Evolutionary conservation across 345 rosid species (phyloP).

Genomic region (Turritis glabra): DNA sequence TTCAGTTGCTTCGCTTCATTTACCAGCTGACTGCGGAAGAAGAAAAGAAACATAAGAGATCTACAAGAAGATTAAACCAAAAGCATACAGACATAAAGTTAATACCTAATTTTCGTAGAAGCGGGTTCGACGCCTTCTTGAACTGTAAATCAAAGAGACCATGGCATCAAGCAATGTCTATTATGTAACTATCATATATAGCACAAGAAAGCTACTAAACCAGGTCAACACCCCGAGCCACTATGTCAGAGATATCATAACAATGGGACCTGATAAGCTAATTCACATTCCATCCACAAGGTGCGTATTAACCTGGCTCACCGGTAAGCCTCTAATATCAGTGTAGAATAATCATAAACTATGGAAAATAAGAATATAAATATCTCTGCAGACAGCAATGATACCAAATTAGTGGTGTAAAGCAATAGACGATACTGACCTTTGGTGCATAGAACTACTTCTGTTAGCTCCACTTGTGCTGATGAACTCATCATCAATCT

Average conservation of each 20-base stretch:
- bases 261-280: neutral
- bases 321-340: neutral
- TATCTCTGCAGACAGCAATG: neutral
- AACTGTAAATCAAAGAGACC: slow-evolving; percentile 48
- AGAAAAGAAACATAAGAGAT: neutral
- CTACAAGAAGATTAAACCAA: neutral
- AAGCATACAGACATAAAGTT: neutral
- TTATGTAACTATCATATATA: slow-evolving; percentile 5
- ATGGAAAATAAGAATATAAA: neutral
- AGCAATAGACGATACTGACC: slow-evolving; percentile 50
- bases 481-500: slow-evolving; percentile 75
- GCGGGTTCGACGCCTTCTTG: slow-evolving; percentile 73
- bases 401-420: slow-evolving; percentile 6
- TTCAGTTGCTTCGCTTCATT: slow-evolving; percentile 18
- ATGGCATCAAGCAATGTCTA: slow-evolving; percentile 7
- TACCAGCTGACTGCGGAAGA: slow-evolving; percentile 10
- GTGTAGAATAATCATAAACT: neutral
- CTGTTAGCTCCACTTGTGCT: slow-evolving; percentile 55
- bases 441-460: slow-evolving; percentile 64
- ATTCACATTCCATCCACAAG: neutral
- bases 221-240: neutral
- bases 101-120: slow-evolving; percentile 67
- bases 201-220: slow-evolving; percentile 14
- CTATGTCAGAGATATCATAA: neutral
- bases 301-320: neutral